These are phyloP conservation scores for Saccharomyces hybrid DNA, from an alignment of 1,139 yeast species.

Conservation along the genomic window DNA sequence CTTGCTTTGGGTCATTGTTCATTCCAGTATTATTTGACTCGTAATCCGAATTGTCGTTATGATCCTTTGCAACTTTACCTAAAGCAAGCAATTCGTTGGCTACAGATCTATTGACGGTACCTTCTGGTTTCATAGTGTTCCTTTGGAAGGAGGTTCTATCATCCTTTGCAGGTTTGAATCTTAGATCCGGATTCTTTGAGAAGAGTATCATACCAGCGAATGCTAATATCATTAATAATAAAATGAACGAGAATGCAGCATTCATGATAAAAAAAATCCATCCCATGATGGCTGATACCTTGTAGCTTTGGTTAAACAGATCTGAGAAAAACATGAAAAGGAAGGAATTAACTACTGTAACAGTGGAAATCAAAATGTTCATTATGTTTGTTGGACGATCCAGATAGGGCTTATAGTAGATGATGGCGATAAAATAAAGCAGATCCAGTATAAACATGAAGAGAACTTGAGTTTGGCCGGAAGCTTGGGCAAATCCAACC, in stretches of 20 bases:
- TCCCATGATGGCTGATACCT: conserved; percentile 67
- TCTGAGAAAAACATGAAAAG: conserved; percentile 66
- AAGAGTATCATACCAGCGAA: conserved; percentile 48
- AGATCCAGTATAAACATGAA: conserved; percentile 59
- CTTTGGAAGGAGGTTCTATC: conserved; percentile 75
- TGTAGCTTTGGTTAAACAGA: conserved; percentile 57
- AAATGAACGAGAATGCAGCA: conserved; percentile 63
- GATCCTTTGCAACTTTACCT: conserved; percentile 61
- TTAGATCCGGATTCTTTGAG: conserved; percentile 74
- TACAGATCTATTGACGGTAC: conserved; percentile 4
- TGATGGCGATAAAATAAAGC: conserved; percentile 49
- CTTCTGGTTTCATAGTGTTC: conserved; percentile 40
- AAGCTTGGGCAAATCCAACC: conserved; percentile 57
- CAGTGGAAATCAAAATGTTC: conserved; percentile 55
- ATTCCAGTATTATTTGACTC: conserved; percentile 11
- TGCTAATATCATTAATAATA: conserved; percentile 52
- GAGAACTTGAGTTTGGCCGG: conserved; percentile 62
- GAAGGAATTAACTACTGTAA: conserved; percentile 60
- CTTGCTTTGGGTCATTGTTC: neutral
- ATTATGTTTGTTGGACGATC: conserved; percentile 63
- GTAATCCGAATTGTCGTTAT: conserved; percentile 41
- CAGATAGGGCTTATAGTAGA: conserved; percentile 54
- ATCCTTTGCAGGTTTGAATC: conserved; percentile 73
- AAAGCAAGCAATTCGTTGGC: conserved; percentile 42
- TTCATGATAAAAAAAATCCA: conserved; percentile 69